phyloP scores from a whole-genome alignment of 2,329 filamentous ascomycete genomes.

The Penicillium sp. region DNA sequence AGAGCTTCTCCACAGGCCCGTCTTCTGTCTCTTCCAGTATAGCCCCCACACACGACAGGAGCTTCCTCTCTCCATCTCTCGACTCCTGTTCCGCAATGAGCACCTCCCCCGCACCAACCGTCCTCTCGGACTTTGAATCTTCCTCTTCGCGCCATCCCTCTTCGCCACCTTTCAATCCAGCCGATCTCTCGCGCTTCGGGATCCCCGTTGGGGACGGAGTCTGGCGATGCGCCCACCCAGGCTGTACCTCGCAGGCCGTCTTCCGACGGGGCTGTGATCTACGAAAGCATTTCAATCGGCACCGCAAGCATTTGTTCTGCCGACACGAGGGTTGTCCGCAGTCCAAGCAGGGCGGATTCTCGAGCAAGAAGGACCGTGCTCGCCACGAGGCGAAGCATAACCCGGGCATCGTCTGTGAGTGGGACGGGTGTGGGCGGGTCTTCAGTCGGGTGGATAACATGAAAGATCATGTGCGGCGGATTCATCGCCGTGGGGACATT shows the following conservation, averaged over 20 bases:
- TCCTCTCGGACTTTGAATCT: slow-evolving; percentile 24
- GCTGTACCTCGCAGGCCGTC: slow-evolving; percentile 61
- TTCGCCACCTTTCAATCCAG: slow-evolving; percentile 20
- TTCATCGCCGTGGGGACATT: slow-evolving; percentile 38
- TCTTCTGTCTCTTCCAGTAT: slow-evolving; percentile 8
- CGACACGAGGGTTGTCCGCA: slow-evolving; percentile 62
- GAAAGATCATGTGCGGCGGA: slow-evolving; percentile 54
- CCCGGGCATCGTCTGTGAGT: slow-evolving; percentile 62
- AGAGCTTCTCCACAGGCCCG: slow-evolving; percentile 1
- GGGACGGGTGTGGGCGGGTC: slow-evolving; percentile 60
- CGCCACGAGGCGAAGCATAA: slow-evolving; percentile 67
- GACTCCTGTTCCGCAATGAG: slow-evolving; percentile 18
- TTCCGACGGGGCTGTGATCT: slow-evolving; percentile 65
- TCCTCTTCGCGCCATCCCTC: slow-evolving; percentile 13
- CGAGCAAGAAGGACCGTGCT: slow-evolving; percentile 65
- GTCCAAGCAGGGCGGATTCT: slow-evolving; percentile 60
- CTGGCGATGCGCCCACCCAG: slow-evolving; percentile 63
- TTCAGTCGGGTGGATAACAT: slow-evolving; percentile 67
- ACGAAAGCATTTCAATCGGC: slow-evolving; percentile 65
- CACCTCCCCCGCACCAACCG: slow-evolving; percentile 20
- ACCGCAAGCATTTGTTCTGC: slow-evolving; percentile 65
- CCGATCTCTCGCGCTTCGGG: slow-evolving; percentile 40
- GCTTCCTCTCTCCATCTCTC: slow-evolving; percentile 24
- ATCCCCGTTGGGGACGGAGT: slow-evolving; percentile 41
- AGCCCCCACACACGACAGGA: slow-evolving; percentile 5